Evolutionary conservation across 2,329 filamentous ascomycete genomes (phyloP).

Genomic region (Hypoxylon sp.): DNA sequence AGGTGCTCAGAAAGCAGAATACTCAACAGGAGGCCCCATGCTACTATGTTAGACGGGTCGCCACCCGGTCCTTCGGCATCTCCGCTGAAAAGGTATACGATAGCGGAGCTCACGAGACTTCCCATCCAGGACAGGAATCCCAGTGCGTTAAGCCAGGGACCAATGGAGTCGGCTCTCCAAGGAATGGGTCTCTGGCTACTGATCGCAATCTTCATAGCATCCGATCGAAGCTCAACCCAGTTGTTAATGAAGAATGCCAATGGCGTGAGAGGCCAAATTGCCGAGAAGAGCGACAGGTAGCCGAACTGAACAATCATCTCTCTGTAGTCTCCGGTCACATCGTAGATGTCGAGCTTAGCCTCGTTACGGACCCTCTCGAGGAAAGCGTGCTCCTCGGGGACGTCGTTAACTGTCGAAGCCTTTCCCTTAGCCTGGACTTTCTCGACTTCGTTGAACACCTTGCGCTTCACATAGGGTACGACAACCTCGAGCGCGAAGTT

Average conservation of each 20-base stretch:
- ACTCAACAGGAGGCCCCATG: conserved; percentile 82
- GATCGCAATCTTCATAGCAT: conserved; percentile 93
- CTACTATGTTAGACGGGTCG: conserved; percentile 76
- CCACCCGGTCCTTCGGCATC: conserved; percentile 74
- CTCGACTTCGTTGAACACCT: conserved; percentile 81
- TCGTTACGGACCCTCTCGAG: conserved; percentile 84
- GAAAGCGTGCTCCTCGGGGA: conserved; percentile 82
- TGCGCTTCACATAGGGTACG: conserved; percentile 85
- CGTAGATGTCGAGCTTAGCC: conserved; percentile 83
- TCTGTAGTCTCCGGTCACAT: conserved; percentile 89
- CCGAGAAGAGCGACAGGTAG: conserved; percentile 90
- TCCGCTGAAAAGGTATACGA: conserved; percentile 89
- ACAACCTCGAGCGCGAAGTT: conserved; percentile 87
- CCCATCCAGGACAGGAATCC: conserved; percentile 95
- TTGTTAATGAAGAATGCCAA: conserved; percentile 93
- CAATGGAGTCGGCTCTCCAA: conserved; percentile 91
- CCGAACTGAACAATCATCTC: conserved; percentile 91
- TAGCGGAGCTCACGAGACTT: conserved; percentile 84
- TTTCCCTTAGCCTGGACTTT: conserved; percentile 72
- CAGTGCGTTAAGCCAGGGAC: conserved; percentile 88
- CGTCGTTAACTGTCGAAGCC: conserved; percentile 66
- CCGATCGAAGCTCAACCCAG: conserved; percentile 93
- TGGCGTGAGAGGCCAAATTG: conserved; percentile 93
- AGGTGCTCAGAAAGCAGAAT: conserved; percentile 90
- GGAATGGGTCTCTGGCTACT: conserved; percentile 91